These are phyloP conservation scores for Taphrina deformans DNA, from an alignment of 1,139 yeast species.

Conservation along the genomic window DNA sequence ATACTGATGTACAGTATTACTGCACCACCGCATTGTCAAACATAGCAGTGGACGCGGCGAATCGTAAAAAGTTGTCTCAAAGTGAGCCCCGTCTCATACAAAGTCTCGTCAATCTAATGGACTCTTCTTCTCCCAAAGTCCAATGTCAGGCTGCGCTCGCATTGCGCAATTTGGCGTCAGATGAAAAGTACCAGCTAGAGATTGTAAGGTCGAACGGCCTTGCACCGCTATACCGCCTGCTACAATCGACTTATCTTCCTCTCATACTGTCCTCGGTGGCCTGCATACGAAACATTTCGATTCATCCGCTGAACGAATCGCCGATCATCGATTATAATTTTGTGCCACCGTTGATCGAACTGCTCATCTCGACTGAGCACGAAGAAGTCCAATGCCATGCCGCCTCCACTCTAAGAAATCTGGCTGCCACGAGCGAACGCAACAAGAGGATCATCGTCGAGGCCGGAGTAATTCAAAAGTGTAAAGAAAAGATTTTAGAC, in stretches of 20 bases:
- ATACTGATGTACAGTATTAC: conserved; percentile 95
- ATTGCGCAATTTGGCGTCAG: conserved; percentile 90
- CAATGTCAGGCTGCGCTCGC: conserved; percentile 99
- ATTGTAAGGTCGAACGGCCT: conserved; percentile 94
- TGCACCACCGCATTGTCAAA: conserved; percentile 96
- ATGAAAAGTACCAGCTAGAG: conserved; percentile 83
- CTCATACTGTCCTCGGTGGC: conserved; percentile 95
- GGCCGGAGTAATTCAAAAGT: conserved; percentile 93
- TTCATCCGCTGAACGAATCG: conserved; percentile 94
- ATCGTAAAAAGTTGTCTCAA: conserved; percentile 81
- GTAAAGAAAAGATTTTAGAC: conserved; percentile 78
- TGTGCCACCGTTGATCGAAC: conserved; percentile 79
- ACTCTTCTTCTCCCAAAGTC: conserved; percentile 79
- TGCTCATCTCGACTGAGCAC: conserved; percentile 80
- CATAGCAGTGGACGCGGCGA: conserved; percentile 92
- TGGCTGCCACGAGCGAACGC: conserved; percentile 93
- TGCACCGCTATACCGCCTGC: conserved; percentile 81
- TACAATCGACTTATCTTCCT: conserved; percentile 89
- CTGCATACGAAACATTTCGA: conserved; percentile 92
- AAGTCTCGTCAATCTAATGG: conserved; percentile 87
- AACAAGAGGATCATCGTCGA: conserved; percentile 88
- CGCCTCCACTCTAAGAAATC: conserved; percentile 87
- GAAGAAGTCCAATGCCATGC: conserved; percentile 98
- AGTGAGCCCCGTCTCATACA: conserved; percentile 93
- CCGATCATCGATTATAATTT: conserved; percentile 95